Base-by-base conservation (phyloP, 2,329 filamentous ascomycete species). In the Teratosphaeria zuluensis region DNA sequence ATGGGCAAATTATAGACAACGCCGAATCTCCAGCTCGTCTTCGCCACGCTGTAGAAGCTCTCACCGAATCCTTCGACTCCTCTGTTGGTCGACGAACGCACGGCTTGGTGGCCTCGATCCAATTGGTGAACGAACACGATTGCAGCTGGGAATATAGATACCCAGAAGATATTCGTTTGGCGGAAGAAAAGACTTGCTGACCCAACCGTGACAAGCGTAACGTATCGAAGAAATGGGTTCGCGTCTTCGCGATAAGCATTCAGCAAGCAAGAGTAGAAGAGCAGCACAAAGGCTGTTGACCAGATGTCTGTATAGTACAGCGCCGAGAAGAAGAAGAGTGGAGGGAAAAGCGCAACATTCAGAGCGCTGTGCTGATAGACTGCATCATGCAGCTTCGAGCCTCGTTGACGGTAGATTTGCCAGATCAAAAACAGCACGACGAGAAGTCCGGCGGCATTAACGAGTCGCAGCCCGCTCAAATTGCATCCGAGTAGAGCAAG, bases 121-220 rank as follows among this genome's bases (percentile, higher is more conserved):
- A 51, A 76, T 74, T 70, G 86, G 81, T 51, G 84, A 61, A 5
- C 58, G 1, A 68, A 53, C 3, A 64, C 58, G 81, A 72, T 46
- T 2, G 62, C 85, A 21, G 87, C 87, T 66, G 90, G 83, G 67
- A 89, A 90, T 0, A 92, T 78, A 0, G 89, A 87, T 0, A 92
- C 86, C 94, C 94, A 99, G 71, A 99, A 96, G 58, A 97, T 88
- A 68, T 99, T 99, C 0, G 94, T 99, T 73, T 99, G 94, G 28
- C 94, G 81, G 78, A 96, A 94, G 2, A 82, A 76, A 21, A 99
- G 78, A 1, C 90, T 80, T 1, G 82, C 62, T 0, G 90, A 63
- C 0, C 91, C 91, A 5, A 87, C 71, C 0, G 78, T 1, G 0
- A 89, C 61, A 30, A 65, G 59, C 9, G 61, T 58, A 8, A 67